phyloP scores from a whole-genome alignment of 1,139 yeast genomes.

The Dujonia santamariae region DNA sequence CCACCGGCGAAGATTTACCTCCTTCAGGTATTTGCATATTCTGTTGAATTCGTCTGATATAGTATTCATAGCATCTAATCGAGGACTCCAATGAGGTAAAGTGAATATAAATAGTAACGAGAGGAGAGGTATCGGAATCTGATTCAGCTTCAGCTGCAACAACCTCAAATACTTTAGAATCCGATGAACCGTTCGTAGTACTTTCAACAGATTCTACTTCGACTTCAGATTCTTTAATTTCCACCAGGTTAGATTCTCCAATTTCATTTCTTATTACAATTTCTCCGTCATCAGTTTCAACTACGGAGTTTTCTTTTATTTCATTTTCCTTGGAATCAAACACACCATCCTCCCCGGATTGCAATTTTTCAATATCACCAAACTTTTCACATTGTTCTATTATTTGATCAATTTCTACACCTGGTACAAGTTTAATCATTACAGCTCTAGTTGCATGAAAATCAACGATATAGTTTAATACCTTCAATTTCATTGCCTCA shows the following conservation, averaged over 20 bases:
- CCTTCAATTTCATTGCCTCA: conserved; percentile 40
- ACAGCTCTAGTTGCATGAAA: conserved; percentile 39
- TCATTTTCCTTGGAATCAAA: conserved; percentile 1
- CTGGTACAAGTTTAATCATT: conserved; percentile 16
- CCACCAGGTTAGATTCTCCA: conserved; percentile 7
- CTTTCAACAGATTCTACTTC: too few relatives aligned
- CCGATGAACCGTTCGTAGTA: too few relatives aligned
- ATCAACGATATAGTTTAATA: conserved; percentile 41
- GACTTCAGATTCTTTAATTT: conserved; percentile 6
- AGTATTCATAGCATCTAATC: conserved; percentile 35
- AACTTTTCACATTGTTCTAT: conserved; percentile 24
- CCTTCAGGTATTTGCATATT: too few relatives aligned
- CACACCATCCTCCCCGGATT: neutral
- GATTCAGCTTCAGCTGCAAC: too few relatives aligned
- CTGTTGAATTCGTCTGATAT: conserved; percentile 21
- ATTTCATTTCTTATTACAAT: too few relatives aligned
- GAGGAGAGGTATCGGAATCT: conserved; percentile 14
- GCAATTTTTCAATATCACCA: conserved; percentile 33
- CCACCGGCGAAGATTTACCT: conserved; percentile 1
- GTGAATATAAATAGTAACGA: conserved; percentile 25
- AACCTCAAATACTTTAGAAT: too few relatives aligned
- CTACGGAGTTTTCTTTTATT: conserved; percentile 4
- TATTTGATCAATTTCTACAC: conserved; percentile 14
- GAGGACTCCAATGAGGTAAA: conserved; percentile 42
- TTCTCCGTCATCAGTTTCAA: conserved; percentile 7